Percentiles rank a stretch among this genome's conserved stretches.
These are phyloP conservation scores for Graphiopsis chlorocephala DNA, from an alignment of 2,329 filamentous ascomycete species.

Conservation along the genomic window DNA sequence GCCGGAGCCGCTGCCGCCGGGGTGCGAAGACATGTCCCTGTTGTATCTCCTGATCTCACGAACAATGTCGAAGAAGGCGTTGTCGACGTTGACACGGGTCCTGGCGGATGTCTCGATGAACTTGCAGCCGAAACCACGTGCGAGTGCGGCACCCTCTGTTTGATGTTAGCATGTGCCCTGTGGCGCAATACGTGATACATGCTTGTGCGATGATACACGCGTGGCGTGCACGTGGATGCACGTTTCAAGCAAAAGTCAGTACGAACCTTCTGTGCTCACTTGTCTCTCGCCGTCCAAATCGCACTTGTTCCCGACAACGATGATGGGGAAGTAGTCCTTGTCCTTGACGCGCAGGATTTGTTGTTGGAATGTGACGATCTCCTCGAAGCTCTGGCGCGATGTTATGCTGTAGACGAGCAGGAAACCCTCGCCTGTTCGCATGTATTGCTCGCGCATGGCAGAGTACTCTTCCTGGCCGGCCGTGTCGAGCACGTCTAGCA, in stretches of 20 bases:
- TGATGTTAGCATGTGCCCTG: conserved; percentile 19
- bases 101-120: conserved; percentile 99
- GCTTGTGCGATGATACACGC: conserved; percentile 19
- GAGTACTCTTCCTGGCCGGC: conserved; percentile 99
- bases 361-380: conserved; percentile 98
- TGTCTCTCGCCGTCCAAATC: conserved; percentile 92
- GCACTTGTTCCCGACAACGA: conserved; percentile 98
- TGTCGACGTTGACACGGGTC: conserved; percentile 96
- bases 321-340: conserved; percentile 99
- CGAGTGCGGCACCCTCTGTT: conserved; percentile 84
- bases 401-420: conserved; percentile 98
- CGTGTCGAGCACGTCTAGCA: conserved; percentile 96
- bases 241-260: conserved; percentile 2
- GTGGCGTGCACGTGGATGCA: conserved; percentile 20
- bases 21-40: conserved; percentile 92
- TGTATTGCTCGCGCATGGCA: conserved; percentile 99
- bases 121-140: conserved; percentile 86
- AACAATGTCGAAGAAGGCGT: conserved; percentile 97
- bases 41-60: conserved; percentile 98
- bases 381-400: conserved; percentile 93
- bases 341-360: conserved; percentile 98
- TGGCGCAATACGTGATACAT: conserved; percentile 14
- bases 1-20: conserved; percentile 57
- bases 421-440: conserved; percentile 98
- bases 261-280: conserved; percentile 85